Evolutionary conservation across 1,284 basidiomycete species (phyloP), one percentile per base, ranked within the genome.

Genomic region (Cutaneotrichosporon spelunceum): DNA sequence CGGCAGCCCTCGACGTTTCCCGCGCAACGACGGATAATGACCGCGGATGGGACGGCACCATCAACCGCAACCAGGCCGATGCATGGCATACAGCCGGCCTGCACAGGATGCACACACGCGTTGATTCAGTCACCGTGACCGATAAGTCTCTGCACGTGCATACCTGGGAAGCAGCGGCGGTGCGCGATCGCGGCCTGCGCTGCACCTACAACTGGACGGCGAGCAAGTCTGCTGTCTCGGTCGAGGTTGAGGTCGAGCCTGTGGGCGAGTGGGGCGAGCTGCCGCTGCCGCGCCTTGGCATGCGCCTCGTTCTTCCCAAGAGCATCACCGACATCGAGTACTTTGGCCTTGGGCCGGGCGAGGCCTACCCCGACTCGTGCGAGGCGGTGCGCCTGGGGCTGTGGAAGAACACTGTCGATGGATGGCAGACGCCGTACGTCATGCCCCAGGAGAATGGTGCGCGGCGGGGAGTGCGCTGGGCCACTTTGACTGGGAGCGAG

Each of bases 11-110:
- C 8, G 64, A 69, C 56, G 33, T 70, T 16, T 68, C 68, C 64
- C 64, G 69, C 26, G 68, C 68, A 8, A 30, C 59, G 45, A 70
- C 66, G 9, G 69, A 70, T 57, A 69, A 69, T 56, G 69, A 70
- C 53, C 24, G 47, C 19, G 61, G 53, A n/a, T 24, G 19, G 29
- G 44, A 56, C n/a, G 33, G 42, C 3, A 11, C 29, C 0, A 26
- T 48, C 49, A 39, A 39, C 27, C 33, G 24, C 11, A 24, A 23
- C 33, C 33, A 36, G 14, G 24, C 36, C 3, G 14, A 39, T 14
- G 59, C 52, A 10, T 63, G 66, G 64, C 36, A 36, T 24, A 44
- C 16, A 3, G 59, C 50, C 5, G 66, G 66, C 26, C 56, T 69
- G 39, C 34, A 69, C 56, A 29, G 62, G 16, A 27, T 67, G 34